phyloP scores from a whole-genome alignment of 1,284 basidiomycete species.

The Phlebopus sp. region DNA sequence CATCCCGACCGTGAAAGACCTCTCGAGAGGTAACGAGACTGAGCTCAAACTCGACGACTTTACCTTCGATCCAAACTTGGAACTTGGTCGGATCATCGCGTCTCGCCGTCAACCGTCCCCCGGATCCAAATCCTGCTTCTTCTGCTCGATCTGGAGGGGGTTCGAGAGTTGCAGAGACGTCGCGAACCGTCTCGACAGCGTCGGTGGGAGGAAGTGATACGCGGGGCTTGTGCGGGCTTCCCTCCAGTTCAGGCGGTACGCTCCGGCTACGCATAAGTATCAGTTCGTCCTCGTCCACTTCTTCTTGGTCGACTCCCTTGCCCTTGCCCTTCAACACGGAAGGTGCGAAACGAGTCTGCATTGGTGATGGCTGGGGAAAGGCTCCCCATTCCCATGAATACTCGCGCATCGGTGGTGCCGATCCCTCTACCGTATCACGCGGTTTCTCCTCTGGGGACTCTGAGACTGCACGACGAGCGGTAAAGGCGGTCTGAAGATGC shows the following conservation, averaged over 20 bases:
- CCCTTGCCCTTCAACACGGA: conserved; percentile 19
- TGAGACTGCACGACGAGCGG: conserved; percentile 25
- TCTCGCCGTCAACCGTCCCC: conserved; percentile 51
- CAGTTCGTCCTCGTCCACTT: conserved; percentile 27
- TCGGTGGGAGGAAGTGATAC: conserved; percentile 35
- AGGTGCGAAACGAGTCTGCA: conserved; percentile 50
- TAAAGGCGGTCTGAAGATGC: conserved; percentile 23
- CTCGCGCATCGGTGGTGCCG: conserved; percentile 45
- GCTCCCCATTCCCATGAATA: conserved; percentile 87
- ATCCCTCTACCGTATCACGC: conserved; percentile 7
- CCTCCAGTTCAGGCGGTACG: conserved; percentile 52
- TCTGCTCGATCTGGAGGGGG: conserved; percentile 6
- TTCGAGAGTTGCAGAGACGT: not conserved
- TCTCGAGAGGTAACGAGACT: conserved; percentile 43
- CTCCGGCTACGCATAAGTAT: conserved; percentile 45
- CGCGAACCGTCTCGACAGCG: conserved; percentile 21
- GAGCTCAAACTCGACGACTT: conserved; percentile 58
- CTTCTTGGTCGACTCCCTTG: conserved; percentile 13
- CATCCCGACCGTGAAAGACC: conserved; percentile 40
- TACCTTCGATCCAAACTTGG: conserved; percentile 54
- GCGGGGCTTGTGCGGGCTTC: conserved; percentile 35
- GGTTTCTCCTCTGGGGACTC: conserved; percentile 20
- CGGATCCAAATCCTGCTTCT: conserved; percentile 40
- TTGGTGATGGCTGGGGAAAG: conserved; percentile 75
- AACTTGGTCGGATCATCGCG: conserved; percentile 52